Evolutionary conservation across 148 eudicot genomes (phyloP).

Genomic region (Chenopodium album): DNA sequence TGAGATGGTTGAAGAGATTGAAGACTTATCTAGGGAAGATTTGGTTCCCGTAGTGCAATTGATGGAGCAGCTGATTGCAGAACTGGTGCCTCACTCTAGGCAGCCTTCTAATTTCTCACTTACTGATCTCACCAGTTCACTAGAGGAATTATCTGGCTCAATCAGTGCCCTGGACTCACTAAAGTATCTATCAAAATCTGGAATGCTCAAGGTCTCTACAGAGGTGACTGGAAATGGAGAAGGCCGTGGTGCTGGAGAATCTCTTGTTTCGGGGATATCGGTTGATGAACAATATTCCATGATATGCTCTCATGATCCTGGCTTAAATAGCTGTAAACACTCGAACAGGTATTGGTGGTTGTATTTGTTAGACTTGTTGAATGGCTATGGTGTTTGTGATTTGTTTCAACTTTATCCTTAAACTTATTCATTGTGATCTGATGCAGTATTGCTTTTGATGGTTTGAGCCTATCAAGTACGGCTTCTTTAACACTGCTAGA

Average conservation of each 20-base stretch:
- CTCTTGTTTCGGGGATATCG: slow-evolving; percentile 23
- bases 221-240: slow-evolving; percentile 2
- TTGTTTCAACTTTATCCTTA: not conserved
- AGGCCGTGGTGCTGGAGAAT: slow-evolving; percentile 26
- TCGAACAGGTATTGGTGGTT: slow-evolving; percentile 26
- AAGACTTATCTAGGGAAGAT: slow-evolving; percentile 51
- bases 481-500: slow-evolving; percentile 29
- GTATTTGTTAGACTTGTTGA: not conserved
- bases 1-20: slow-evolving; percentile 70
- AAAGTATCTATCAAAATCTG: slow-evolving; percentile 6
- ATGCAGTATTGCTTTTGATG: slow-evolving; percentile 36
- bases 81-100: slow-evolving; percentile 41
- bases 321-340: slow-evolving; percentile 14
- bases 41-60: slow-evolving; percentile 50
- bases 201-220: not conserved
- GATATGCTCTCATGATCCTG: slow-evolving; percentile 12
- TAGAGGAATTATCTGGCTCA: slow-evolving; percentile 17
- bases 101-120: slow-evolving; percentile 27
- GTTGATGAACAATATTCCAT: slow-evolving; percentile 18
- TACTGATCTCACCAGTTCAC: slow-evolving; percentile 17
- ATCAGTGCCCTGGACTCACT: slow-evolving; percentile 7
- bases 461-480: slow-evolving; percentile 37
- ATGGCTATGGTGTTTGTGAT: not conserved
- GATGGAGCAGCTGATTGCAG: slow-evolving; percentile 51
- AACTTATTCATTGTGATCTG: not conserved